Base-by-base conservation (phyloP, 164 flowering plant genomes). In the Tinospora cordifolia region DNA sequence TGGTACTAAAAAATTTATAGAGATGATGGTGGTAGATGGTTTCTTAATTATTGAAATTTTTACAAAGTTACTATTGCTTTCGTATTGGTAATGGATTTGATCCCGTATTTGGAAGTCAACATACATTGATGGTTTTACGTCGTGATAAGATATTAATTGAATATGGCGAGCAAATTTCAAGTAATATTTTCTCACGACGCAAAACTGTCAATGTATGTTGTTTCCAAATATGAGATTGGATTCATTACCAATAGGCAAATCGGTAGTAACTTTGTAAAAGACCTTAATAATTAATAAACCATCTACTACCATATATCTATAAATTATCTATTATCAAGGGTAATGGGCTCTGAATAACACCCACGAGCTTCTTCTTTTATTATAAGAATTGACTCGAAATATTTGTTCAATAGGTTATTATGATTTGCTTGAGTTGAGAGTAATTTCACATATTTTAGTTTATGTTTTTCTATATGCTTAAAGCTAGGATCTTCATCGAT, bases 1-100 rank as follows among this genome's bases (percentile, higher is more conserved):
- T 3, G 68, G 76, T 49, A 75, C 83, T 70, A 69, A 81, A 27
- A 83, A 82, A 24, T 86, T 87, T 22, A 78, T 82, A 7, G 83
- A 84, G 51, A 84, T 87, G 89, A 65, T 86, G 86, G 77, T 86
- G 27, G 78, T 87, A 3, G 88, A 87, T 67, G 86, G 91, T 12
- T 81, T 85, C 66, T 86, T 87, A 62, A 74, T 86, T 3, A 72
- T 84, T 17, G 85, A 84, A 66, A 76, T 83, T 77, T 87, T 36
- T 77, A 73, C 46, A 62, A n/a, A 41, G 21, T 19, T 57, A 5
- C 22, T 11, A 1, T 17, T 4, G 21, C n/a, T n/a, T n/a, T n/a
- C n/a, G n/a, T n/a, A n/a, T n/a, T n/a, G n/a, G n/a, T n/a, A n/a
- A n/a, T n/a, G n/a, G n/a, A n/a, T n/a, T n/a, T n/a, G n/a, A n/a